Conservation (phyloP, 176 grass and related monocot genomes). For the Tuctoria greenei region DNA sequence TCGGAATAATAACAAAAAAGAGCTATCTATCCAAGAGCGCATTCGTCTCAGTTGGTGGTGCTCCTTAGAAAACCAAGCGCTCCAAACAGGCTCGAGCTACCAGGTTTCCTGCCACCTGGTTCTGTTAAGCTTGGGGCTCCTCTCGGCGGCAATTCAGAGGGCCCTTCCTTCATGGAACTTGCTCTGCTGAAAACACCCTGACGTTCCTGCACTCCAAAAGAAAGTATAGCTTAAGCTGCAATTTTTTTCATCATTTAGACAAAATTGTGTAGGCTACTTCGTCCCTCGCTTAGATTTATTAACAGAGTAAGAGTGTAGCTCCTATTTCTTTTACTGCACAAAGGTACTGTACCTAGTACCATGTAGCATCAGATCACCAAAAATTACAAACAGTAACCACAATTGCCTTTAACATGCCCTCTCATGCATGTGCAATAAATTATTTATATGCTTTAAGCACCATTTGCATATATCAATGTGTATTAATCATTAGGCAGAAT, state of each 20-base stretch:
- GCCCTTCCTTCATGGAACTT: slow-evolving; percentile 47
- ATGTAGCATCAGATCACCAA: not conserved
- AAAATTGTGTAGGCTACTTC: not conserved
- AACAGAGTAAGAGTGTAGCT: not conserved
- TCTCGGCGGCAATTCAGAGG: not conserved
- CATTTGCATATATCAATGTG: slow-evolving; percentile 16
- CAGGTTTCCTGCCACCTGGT: slow-evolving; percentile 24
- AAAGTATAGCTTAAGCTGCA: not conserved
- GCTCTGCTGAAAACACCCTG: slow-evolving; percentile 32
- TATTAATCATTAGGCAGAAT: slow-evolving; percentile 17
- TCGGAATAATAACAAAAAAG: slow-evolving; percentile 8
- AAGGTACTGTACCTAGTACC: not conserved
- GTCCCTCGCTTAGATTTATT: not conserved
- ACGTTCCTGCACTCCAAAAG: slow-evolving; percentile 8
- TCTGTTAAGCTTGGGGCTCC: not conserved
- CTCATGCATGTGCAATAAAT: not conserved
- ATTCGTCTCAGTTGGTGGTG: slow-evolving; percentile 27
- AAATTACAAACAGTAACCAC: not conserved
- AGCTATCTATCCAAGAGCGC: slow-evolving; percentile 29
- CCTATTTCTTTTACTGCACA: not conserved
- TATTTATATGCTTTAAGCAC: slow-evolving; percentile 4
- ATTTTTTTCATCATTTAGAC: not conserved
- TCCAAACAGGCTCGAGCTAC: slow-evolving; percentile 37
- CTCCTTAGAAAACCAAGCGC: slow-evolving; percentile 41
- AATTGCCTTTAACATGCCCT: not conserved